These are phyloP conservation scores for Sextonia rubra DNA, from an alignment of 164 flowering plant genomes.

Conservation along the genomic window DNA sequence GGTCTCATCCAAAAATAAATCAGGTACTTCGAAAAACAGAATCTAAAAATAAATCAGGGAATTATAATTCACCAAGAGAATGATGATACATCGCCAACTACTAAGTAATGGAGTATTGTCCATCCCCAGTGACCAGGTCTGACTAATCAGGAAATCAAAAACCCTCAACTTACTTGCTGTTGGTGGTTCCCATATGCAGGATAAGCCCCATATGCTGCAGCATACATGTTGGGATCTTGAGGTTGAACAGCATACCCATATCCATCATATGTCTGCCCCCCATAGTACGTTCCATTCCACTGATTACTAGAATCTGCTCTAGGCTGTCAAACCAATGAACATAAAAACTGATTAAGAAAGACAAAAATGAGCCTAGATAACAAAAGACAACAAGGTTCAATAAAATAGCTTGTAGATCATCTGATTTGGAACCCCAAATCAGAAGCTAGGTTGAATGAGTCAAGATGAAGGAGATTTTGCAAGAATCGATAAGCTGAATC, in stretches of 20 bases:
- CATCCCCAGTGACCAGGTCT: too few relatives aligned
- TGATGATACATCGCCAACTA: too few relatives aligned
- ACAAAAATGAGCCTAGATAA: not conserved
- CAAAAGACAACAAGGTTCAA: not conserved
- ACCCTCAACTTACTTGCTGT: conserved; percentile 81
- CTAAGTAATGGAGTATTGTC: too few relatives aligned
- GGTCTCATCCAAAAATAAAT: too few relatives aligned
- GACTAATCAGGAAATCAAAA: not conserved
- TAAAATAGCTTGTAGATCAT: not conserved
- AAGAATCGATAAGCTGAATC: not conserved
- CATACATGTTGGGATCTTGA: conserved; percentile 74
- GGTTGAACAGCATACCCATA: conserved; percentile 64
- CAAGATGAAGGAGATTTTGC: not conserved
- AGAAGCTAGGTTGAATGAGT: not conserved
- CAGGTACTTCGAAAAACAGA: too few relatives aligned
- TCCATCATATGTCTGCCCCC: conserved; percentile 70
- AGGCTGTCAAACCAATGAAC: conserved; percentile 30
- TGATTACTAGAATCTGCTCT: conserved; percentile 61
- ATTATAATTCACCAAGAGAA: too few relatives aligned
- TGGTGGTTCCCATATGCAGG: conserved; percentile 75
- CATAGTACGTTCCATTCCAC: conserved; percentile 75
- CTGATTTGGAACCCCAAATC: not conserved
- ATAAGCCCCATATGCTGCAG: conserved; percentile 72
- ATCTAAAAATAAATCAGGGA: too few relatives aligned
- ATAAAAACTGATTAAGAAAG: not conserved